phyloP scores from a whole-genome alignment of 345 rosid genomes.

The Euclidium syriacum region DNA sequence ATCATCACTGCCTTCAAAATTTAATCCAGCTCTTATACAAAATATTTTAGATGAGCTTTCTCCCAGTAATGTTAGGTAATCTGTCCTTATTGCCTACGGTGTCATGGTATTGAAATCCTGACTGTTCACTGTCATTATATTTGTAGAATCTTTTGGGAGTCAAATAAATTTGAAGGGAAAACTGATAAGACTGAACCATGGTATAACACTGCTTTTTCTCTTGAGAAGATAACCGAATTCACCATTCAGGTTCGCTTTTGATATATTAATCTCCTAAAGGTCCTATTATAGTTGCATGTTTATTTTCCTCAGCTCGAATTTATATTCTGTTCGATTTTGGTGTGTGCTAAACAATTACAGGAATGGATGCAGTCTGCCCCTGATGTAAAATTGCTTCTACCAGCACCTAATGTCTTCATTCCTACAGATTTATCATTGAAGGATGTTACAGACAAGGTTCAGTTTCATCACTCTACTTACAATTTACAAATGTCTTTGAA shows the following conservation, averaged over 20 bases:
- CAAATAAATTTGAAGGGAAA: slow-evolving; percentile 76
- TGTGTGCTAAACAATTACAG: no score
- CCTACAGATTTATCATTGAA: slow-evolving; percentile 81
- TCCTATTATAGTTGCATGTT: background rate
- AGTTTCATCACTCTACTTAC: slow-evolving; percentile 8
- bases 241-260: slow-evolving; percentile 55
- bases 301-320: no score
- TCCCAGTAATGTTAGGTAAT: slow-evolving; percentile 48
- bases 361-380: slow-evolving; percentile 67
- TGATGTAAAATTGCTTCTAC: slow-evolving; percentile 56
- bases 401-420: slow-evolving; percentile 58
- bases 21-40: slow-evolving; percentile 44
- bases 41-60: slow-evolving; percentile 50
- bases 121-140: no score
- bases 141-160: slow-evolving; percentile 83
- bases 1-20: slow-evolving; percentile 56
- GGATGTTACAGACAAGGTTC: slow-evolving; percentile 51
- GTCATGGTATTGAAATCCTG: background rate
- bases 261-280: no score
- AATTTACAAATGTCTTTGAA: background rate
- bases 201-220: slow-evolving; percentile 73
- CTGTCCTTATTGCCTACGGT: no score
- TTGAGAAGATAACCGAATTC: slow-evolving; percentile 46
- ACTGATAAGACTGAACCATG: slow-evolving; percentile 81
- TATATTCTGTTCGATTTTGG: background rate